Base-by-base conservation (phyloP, 495 filamentous ascomycete species). In the Daldinia decipiens region DNA sequence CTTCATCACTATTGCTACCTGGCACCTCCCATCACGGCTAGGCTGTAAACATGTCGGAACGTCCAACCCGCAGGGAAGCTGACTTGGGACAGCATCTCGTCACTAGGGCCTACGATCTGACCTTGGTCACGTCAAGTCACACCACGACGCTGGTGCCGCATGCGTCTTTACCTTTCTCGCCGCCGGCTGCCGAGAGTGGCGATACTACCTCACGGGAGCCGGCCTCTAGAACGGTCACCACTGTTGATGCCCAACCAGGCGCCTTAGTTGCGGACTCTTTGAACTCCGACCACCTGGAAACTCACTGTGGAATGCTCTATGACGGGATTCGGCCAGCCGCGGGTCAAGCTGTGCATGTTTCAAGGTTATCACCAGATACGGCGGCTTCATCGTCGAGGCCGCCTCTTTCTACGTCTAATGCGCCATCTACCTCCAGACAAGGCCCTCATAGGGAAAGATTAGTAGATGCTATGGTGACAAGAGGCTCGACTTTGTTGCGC, bases 201-300 rank as follows among this genome's bases (percentile, higher is more conserved):
- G 68, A 70, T 73, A 66, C 64, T 67, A 77, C 75, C 75, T 69
- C 53, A 34, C 47, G 65, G 56, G 65, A 66, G 59, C 56, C 67
- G 75, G 75, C 57, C 73, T 71, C 65, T 50, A 68, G 65, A 70
- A 66, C 73, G 73, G 73, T 66, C 73, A 67, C 68, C 62, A 68
- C 52, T 57, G 17, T 77, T 77, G 75, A 70, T 77, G 75, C 75
- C 75, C 75, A 77, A 77, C 71, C 63, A 76, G 65, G 62, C 58
- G 36, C 61, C 61, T 43, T 68, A 34, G 70, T 53, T 65, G 43
- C 67, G 71, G 67, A 52, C 51, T 65, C 62, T 59, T 47, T 54
- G 61, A 64, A 67, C 56, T 55, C 67, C 70, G 70, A 53, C 38
- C 56, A 67, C 55, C 64, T 65, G 62, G 67, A 60, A 68, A 53